Base-by-base conservation (phyloP, 768 basidiomycete genomes). In the Phlegmacium glaucopus region DNA sequence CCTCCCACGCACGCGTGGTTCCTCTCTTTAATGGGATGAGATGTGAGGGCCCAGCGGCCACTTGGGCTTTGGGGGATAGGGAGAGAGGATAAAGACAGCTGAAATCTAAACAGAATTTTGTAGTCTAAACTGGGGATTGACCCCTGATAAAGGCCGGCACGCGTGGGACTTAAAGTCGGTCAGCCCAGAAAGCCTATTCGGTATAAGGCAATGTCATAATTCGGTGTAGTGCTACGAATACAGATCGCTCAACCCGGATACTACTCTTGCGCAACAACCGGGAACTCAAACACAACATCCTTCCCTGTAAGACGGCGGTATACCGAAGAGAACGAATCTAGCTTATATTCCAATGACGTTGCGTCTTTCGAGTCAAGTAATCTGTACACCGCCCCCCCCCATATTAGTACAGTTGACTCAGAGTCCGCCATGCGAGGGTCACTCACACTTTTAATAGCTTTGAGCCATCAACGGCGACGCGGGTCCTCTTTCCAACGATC, bases 341-440 rank as follows among this genome's bases (percentile, higher is more conserved):
- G 82, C 82, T 99, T 99, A 88, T 99, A 97, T 79, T 98, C 96
- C 66, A 98, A 80, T 62, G 92, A 90, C 68, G 94, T 98, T 47
- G 93, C 83, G 66, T 99, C 96, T 72, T 98, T 98, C 56, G 92
- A 78, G 79, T 99, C 96, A 57, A 99, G 87, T 79, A 94, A 87
- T 58, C 95, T 98, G 67, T 3, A 34, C 52, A 50, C 46, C 34
- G 37, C 44, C 38, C 26, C 39, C n/a, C n/a, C n/a, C n/a, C n/a
- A n/a, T n/a, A 39, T 47, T 36, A 48, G 41, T 42, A 16, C 50
- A 48, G 22, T 22, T 22, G 22, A 22, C 22, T 22, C 22, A 22
- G 3, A 22, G 22, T 22, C 22, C 22, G 22, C 22, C 5, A 22
- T 39, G 22, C 16, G 28, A 26, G 15, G 8, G 17, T 7, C 50